Evolutionary conservation across 169 alveolate species (phyloP).

Genomic region (Plasmodium chabaudi): DNA sequence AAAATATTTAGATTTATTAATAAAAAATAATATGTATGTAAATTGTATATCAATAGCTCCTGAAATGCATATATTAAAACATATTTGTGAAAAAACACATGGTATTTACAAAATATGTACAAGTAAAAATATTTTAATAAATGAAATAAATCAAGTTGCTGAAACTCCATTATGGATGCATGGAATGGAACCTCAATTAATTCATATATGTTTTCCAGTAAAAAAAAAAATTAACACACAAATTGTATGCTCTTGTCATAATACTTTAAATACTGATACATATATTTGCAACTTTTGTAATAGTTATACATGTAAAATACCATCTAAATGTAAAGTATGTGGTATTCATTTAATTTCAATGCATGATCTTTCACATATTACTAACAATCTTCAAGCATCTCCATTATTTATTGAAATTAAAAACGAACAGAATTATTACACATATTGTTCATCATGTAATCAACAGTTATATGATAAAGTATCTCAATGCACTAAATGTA

Average conservation of each 20-base stretch:
- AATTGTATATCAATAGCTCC: slow-evolving; percentile 74
- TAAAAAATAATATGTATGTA: slow-evolving; percentile 63
- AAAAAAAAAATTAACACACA: slow-evolving; percentile 82
- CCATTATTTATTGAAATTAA: slow-evolving; percentile 47
- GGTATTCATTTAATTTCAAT: slow-evolving; percentile 40
- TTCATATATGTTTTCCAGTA: slow-evolving; percentile 84
- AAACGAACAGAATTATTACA: slow-evolving; percentile 38
- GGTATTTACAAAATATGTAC: slow-evolving; percentile 68
- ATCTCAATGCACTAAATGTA: slow-evolving; percentile 81
- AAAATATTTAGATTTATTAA: slow-evolving; percentile 32
- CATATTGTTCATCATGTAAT: slow-evolving; percentile 78
- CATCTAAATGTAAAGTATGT: slow-evolving; percentile 85
- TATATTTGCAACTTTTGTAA: slow-evolving; percentile 85
- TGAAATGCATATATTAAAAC: slow-evolving; percentile 74
- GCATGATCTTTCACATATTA: slow-evolving; percentile 61
- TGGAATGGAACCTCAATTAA: slow-evolving; percentile 86
- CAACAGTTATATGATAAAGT: slow-evolving; percentile 50
- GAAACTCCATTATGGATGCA: slow-evolving; percentile 78
- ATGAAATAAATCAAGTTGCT: slow-evolving; percentile 46
- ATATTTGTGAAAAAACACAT: slow-evolving; percentile 70
- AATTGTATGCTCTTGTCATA: slow-evolving; percentile 83
- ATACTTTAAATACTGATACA: slow-evolving; percentile 77
- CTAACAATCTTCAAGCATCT: slow-evolving; percentile 56
- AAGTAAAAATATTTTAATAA: slow-evolving; percentile 20
- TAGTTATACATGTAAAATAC: slow-evolving; percentile 83